A percentile compares a stretch with the other conserved stretches of the same genome.
Conservation (phyloP, 2,329 filamentous ascomycete genomes). For the Fusarium annulatum region DNA sequence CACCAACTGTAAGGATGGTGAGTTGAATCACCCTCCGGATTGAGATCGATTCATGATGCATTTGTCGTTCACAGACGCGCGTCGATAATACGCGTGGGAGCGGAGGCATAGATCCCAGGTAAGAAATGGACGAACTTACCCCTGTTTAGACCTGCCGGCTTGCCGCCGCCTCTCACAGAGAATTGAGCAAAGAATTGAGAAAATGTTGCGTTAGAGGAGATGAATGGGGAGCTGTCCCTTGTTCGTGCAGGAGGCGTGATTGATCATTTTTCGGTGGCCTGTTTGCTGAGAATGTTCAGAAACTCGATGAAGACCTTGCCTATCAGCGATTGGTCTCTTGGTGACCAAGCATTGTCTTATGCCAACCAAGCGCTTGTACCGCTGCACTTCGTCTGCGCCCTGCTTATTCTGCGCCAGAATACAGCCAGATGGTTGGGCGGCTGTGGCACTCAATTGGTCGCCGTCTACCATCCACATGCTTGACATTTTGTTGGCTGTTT, state of each 20-base stretch:
- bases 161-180: background rate
- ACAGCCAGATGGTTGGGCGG: slow-evolving; percentile 30
- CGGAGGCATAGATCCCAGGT: background rate
- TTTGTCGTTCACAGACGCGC: background rate
- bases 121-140: background rate
- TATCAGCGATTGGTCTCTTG: slow-evolving; percentile 16
- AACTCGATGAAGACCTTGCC: background rate
- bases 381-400: slow-evolving; percentile 32
- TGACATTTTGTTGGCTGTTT: slow-evolving; percentile 35
- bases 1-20: background rate
- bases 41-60: slow-evolving; percentile 2
- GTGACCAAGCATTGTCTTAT: slow-evolving; percentile 17
- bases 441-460: slow-evolving; percentile 40
- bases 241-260: background rate
- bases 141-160: background rate
- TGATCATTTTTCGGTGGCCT: background rate
- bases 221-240: background rate
- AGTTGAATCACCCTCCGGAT: background rate
- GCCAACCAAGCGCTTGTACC: slow-evolving; percentile 20
- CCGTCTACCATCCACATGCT: slow-evolving; percentile 37
- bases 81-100: background rate
- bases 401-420: slow-evolving; percentile 30
- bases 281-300: background rate
- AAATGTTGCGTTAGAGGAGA: slow-evolving; percentile 1
- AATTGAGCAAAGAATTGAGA: background rate